Base-by-base conservation (phyloP, 2,329 filamentous ascomycete species). In the Hypoxylon sp. region DNA sequence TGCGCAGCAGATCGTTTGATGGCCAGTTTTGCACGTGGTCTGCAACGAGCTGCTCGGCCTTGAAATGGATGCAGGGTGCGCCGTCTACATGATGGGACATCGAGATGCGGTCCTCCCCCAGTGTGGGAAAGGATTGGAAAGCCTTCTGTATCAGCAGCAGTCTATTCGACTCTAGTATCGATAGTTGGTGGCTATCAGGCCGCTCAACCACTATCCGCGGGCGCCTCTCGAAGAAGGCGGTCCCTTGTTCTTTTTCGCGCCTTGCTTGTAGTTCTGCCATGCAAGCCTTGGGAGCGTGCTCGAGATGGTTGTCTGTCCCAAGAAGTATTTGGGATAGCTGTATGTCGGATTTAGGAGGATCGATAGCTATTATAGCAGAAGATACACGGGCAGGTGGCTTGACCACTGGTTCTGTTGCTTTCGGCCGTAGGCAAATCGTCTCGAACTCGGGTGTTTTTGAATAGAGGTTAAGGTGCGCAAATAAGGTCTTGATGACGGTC, bases 11-110 rank as follows among this genome's bases (percentile, higher is more conserved):
- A 17, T 53, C 50, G 20, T 54, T 41, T 15, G 36, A 40, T 2
- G 44, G 51, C 44, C 51, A 49, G 16, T 49, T 54, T 17, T 40
- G 26, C 4, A 41, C 30, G 7, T 36, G 13, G n/a, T 49, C 44
- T 7, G 31, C 38, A 7, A 44, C 44, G 5, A 54, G 34, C 19
- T 49, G 30, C n/a, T 49, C 34, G 7, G 44, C 13, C 13, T 35
- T 40, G 23, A 26, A 34, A 29, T 41, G 37, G 17, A 35, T 34
- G 15, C 23, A 41, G 2, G 35, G 35, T 9, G n/a, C 30, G 4
- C n/a, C 23, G 3, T 15, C 25, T 3, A 46, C 21, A 15, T 23
- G 7, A 27, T 46, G 42, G 5, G 15, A 27, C 42, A 46, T 37
- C n/a, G 23, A 35, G 19, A 46, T 37, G 8, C 42, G 42, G 17